Evolutionary conservation across 768 basidiomycete genomes (phyloP), one percentile per base, ranked within the genome.

Genomic region (Neoboletus magnificus): DNA sequence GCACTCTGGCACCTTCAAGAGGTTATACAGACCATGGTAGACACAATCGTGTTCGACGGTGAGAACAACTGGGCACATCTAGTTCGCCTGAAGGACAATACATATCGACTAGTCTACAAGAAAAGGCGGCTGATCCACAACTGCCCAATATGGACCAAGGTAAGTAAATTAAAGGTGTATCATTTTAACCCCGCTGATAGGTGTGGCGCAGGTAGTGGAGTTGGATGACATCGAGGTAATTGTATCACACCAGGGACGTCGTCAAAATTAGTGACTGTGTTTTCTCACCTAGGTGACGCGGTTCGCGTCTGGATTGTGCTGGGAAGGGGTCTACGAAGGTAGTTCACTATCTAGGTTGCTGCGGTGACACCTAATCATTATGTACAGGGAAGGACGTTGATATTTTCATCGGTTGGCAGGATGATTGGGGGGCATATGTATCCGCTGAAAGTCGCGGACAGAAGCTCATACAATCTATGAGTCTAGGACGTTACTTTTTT

Each of bases 1-100:
- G 70, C 71, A 2, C 60, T 57, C 6, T 57, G 41, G 35, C 50
- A 71, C 23, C 44, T 71, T 36, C 55, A 59, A 54, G 71, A 73
- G 43, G 66, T 71, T 7, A 55, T 72, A 51, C 72, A 72, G 39
- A 63, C 66, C 9, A 73, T 73, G 71, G 54, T 73, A 5, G 71
- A 73, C 23, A 55, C 45, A 4, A 65, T 71, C 46, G 58, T 60
- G 6, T 57, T 72, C 13, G 70, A 72, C 7, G 58, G 67, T 25
- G 63, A 71, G 54, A 57, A 67, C 11, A 73, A 72, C 44, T 72
- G 69, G 68, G 72, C 72, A 43, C 51, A 73, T 62, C 60, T 71
- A 18, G 58, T 71, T 16, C 71, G 68, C 20, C 52, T 62, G 40
- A 73, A 70, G 56, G 61, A 68, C 40, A 52, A 52, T 15, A 58